These are phyloP conservation scores for Fonsecaea multimorphosa DNA, from an alignment of 2,329 filamentous ascomycete species.

Conservation along the genomic window DNA sequence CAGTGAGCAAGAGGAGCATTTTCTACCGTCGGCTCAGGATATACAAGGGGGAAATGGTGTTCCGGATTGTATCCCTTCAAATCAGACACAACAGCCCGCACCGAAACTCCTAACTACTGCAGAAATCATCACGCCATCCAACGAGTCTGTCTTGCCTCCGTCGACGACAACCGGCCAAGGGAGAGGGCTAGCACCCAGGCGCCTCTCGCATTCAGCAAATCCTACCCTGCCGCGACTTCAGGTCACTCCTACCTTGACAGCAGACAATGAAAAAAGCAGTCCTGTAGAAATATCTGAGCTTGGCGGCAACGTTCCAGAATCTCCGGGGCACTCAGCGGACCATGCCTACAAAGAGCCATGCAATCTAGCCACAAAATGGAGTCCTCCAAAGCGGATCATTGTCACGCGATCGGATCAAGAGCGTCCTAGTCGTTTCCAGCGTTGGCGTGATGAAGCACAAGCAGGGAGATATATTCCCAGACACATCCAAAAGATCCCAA, in stretches of 20 bases:
- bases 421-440: slow-evolving; percentile 15
- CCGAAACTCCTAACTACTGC: background rate
- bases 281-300: slow-evolving; percentile 15
- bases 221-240: background rate
- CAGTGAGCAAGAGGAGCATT: background rate
- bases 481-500: slow-evolving; percentile 20
- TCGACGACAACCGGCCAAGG: background rate
- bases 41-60: background rate
- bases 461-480: slow-evolving; percentile 23
- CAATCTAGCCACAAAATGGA: background rate
- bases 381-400: background rate
- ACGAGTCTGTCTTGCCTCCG: background rate
- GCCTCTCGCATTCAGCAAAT: background rate
- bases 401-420: background rate
- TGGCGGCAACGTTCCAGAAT: background rate
- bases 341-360: background rate
- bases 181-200: background rate
- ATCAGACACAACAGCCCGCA: background rate
- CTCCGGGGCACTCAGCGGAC: background rate
- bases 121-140: background rate
- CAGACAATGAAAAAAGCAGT: slow-evolving; percentile 10
- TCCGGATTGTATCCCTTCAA: background rate
- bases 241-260: background rate
- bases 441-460: slow-evolving; percentile 22
- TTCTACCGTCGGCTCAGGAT: background rate